Percentiles rank a stretch among this genome's conserved stretches.
Evolutionary conservation across 768 basidiomycete species (phyloP).

Genomic region (Candolleomyces aberdarensis): DNA sequence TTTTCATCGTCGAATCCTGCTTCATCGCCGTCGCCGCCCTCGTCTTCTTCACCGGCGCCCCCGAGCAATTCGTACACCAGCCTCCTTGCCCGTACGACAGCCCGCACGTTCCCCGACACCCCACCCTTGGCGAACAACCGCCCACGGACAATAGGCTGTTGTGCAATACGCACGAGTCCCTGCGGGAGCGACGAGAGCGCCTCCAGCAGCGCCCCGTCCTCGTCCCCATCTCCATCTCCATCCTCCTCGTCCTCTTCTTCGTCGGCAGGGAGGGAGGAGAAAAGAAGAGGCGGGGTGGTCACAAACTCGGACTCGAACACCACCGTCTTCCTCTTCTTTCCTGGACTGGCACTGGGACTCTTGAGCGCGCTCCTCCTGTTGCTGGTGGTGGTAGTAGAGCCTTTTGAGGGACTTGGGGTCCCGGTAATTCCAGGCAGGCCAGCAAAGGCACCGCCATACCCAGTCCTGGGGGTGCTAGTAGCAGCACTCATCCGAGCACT

Average conservation of each 20-base stretch:
- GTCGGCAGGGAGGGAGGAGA: background rate
- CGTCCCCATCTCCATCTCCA: background rate
- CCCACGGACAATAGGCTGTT: slow-evolving; percentile 54
- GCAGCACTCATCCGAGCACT: too few relatives aligned
- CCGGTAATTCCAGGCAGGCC: too few relatives aligned
- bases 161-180: slow-evolving; percentile 39
- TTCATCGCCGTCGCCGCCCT: too few relatives aligned
- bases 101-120: slow-evolving; percentile 46
- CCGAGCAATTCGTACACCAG: slow-evolving; percentile 41
- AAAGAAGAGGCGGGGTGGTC: background rate
- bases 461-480: too few relatives aligned
- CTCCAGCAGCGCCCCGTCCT: background rate
- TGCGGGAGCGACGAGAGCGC: background rate
- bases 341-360: too few relatives aligned
- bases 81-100: slow-evolving; percentile 45
- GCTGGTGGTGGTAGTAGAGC: too few relatives aligned
- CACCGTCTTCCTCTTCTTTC: too few relatives aligned
- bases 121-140: slow-evolving; percentile 34
- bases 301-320: background rate
- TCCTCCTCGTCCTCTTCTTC: background rate
- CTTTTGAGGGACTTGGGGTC: too few relatives aligned
- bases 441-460: too few relatives aligned
- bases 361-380: too few relatives aligned
- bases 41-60: slow-evolving; percentile 1
- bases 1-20: too few relatives aligned